phyloP scores from a whole-genome alignment of 768 basidiomycete species.

The Phaffia tasmanica region DNA sequence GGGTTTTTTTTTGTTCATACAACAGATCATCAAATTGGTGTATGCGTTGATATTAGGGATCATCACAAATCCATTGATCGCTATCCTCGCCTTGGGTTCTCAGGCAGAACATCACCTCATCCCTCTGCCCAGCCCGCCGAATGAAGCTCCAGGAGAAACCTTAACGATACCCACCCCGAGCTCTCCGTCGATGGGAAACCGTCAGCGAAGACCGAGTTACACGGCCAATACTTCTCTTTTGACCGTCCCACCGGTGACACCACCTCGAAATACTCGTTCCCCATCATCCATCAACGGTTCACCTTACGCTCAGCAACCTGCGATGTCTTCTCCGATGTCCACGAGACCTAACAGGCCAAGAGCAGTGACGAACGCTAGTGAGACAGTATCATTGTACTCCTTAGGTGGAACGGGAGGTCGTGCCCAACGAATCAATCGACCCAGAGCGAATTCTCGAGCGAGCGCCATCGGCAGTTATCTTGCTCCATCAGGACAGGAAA shows the following conservation, averaged over 20 bases:
- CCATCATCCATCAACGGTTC: neutral
- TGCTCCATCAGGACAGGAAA: too few relatives aligned
- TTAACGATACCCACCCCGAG: conserved; percentile 10
- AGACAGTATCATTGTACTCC: conserved; percentile 29
- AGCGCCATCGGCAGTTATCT: neutral
- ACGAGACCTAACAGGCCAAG: conserved; percentile 17
- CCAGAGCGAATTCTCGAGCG: neutral
- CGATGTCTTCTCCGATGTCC: neutral
- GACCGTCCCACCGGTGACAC: conserved; percentile 26
- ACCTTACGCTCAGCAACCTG: conserved; percentile 12
- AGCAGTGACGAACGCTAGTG: conserved; percentile 19
- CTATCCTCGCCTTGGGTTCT: conserved; percentile 34
- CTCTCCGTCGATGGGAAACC: neutral
- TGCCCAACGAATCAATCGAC: conserved; percentile 30
- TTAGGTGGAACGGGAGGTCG: conserved; percentile 38
- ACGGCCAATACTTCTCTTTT: conserved; percentile 21
- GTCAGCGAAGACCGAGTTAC: conserved; percentile 16
- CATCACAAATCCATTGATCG: conserved; percentile 38
- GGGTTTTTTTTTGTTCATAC: neutral
- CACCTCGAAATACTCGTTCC: conserved; percentile 15
- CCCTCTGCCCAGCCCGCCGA: conserved; percentile 26
- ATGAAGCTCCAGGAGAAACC: neutral
- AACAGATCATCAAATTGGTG: conserved; percentile 33
- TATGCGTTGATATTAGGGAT: conserved; percentile 36
- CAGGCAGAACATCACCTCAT: conserved; percentile 38